Conservation (phyloP, 177 flowering plant genomes). For the Vitis hybrid region DNA sequence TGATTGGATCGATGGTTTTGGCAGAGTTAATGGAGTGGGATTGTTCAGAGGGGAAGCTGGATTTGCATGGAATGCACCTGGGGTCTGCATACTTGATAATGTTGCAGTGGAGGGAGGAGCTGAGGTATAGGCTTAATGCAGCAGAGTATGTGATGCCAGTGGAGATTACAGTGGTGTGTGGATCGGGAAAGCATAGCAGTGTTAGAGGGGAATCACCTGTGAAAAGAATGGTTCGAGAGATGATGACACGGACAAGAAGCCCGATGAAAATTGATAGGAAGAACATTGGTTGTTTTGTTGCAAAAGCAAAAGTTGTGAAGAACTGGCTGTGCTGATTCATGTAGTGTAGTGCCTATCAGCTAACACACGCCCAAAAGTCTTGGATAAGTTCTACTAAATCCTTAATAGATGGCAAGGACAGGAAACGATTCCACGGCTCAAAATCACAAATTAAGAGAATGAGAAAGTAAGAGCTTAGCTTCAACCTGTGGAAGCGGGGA, state of each 20-base stretch:
- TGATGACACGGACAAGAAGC: conserved; percentile 48
- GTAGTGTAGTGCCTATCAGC: too few relatives aligned
- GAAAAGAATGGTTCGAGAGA: conserved; percentile 56
- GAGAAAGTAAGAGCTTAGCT: too few relatives aligned
- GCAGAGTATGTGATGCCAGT: conserved; percentile 39
- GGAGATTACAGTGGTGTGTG: conserved; percentile 67
- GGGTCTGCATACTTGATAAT: conserved; percentile 69
- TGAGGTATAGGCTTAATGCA: conserved; percentile 30
- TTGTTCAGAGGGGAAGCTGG: conserved; percentile 58
- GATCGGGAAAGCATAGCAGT: conserved; percentile 76
- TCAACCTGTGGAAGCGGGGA: too few relatives aligned
- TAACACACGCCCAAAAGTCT: too few relatives aligned
- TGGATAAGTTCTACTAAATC: too few relatives aligned
- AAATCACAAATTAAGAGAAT: too few relatives aligned
- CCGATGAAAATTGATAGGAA: conserved; percentile 72
- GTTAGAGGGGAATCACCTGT: conserved; percentile 75
- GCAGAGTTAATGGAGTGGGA: conserved; percentile 56
- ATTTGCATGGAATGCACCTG: conserved; percentile 90
- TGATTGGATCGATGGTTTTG: conserved; percentile 52
- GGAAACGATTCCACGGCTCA: too few relatives aligned
- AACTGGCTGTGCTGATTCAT: conserved; percentile 49
- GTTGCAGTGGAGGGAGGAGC: conserved; percentile 75
- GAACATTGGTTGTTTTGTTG: conserved; percentile 72
- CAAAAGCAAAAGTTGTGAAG: conserved; percentile 58
- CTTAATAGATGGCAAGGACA: too few relatives aligned